These are phyloP conservation scores for Chrysoporthe austroafricana DNA, from an alignment of 2,329 filamentous ascomycete genomes.

Conservation along the genomic window DNA sequence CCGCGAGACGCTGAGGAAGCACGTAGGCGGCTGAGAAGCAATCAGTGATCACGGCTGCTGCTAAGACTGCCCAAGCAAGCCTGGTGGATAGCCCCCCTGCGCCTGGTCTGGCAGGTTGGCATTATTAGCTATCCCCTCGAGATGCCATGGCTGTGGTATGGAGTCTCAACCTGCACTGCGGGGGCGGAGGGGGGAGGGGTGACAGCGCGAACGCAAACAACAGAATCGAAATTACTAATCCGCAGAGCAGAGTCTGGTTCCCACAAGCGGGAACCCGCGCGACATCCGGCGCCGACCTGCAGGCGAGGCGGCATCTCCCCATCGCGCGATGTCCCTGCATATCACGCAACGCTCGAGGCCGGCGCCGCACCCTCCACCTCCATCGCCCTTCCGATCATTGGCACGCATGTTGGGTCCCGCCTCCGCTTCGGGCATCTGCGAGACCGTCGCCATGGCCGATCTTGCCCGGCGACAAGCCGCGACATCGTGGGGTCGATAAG, in stretches of 20 bases:
- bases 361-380: background rate
- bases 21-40: too few species aligned
- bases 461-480: background rate
- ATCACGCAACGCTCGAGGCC: constrained; percentile 18
- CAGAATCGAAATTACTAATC: background rate
- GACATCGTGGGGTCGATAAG: constrained; percentile 1
- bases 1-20: too few species aligned
- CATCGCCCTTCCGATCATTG: background rate
- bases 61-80: too few species aligned
- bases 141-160: too few species aligned
- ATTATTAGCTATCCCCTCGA: too few species aligned
- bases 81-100: too few species aligned
- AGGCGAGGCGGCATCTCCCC: background rate
- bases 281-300: constrained; percentile 9
- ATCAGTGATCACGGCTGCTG: too few species aligned
- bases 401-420: background rate
- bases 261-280: background rate
- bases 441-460: background rate
- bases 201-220: too few species aligned
- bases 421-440: background rate
- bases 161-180: too few species aligned
- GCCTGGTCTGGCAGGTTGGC: too few species aligned
- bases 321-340: constrained; percentile 22
- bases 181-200: too few species aligned
- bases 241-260: background rate